These are phyloP conservation scores for Eucommia ulmoides DNA, from an alignment of 257 asterid species.

Conservation along the genomic window DNA sequence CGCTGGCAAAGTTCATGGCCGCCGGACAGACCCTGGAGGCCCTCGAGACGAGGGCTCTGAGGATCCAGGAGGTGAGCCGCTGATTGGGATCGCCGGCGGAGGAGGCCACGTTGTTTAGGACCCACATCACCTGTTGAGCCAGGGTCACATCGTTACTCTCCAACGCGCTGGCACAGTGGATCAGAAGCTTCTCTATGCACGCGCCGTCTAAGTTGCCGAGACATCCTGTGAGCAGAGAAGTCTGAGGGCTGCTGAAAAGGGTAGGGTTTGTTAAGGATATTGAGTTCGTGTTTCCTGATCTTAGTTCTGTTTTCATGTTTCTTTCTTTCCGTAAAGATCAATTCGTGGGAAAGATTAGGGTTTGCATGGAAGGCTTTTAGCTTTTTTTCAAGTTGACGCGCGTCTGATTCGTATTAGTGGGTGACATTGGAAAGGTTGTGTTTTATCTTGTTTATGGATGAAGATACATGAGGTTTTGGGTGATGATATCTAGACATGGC, in stretches of 20 bases:
- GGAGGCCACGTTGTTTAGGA: conserved; percentile 76
- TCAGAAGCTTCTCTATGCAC: conserved; percentile 66
- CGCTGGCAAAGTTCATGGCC: conserved; percentile 16
- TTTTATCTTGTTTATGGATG: background rate
- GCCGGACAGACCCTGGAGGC: conserved; percentile 51
- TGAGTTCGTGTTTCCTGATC: conserved; percentile 16
- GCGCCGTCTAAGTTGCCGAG: conserved; percentile 54
- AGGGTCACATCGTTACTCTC: conserved; percentile 62
- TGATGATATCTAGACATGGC: background rate
- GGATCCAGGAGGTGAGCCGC: conserved; percentile 53
- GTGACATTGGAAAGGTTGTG: background rate
- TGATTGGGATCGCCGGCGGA: conserved; percentile 65
- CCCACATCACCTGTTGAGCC: conserved; percentile 93
- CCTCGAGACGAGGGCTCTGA: conserved; percentile 47
- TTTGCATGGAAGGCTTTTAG: background rate
- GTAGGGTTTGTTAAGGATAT: conserved; percentile 28
- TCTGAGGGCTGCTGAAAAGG: conserved; percentile 23
- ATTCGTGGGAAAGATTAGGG: background rate
- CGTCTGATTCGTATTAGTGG: background rate
- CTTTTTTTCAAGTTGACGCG: background rate
- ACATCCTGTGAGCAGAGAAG: conserved; percentile 34
- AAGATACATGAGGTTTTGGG: background rate
- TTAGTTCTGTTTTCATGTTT: conserved; percentile 37
- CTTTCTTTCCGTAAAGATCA: background rate
- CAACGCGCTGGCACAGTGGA: conserved; percentile 61